Evolutionary conservation across 805 yeast species (phyloP).

Genomic region (Zygoascus biomembranicola): DNA sequence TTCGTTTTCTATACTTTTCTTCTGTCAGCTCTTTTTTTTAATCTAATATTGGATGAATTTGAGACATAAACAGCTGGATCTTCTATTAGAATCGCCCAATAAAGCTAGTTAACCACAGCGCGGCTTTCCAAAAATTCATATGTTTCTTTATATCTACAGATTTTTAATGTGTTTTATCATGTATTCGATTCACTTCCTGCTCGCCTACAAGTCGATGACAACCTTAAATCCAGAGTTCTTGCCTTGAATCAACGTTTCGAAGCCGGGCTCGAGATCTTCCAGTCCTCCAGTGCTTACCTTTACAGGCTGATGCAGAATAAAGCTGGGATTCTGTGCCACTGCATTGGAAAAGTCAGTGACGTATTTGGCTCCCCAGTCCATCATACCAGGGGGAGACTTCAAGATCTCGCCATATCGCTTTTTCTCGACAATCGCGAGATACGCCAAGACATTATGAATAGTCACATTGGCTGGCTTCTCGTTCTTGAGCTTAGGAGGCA

Average conservation of each 20-base stretch:
- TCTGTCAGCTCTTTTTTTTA: no score
- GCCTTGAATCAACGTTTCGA: constrained; percentile 10
- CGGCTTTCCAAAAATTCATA: no score
- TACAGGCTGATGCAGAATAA: constrained; percentile 11
- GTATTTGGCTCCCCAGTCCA: constrained; percentile 4
- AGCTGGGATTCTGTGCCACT: neutral
- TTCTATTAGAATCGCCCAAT: no score
- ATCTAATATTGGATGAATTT: no score
- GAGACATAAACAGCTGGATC: no score
- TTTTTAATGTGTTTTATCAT: no score
- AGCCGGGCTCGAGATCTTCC: constrained; percentile 8
- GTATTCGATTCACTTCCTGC: no score
- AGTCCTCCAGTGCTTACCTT: constrained; percentile 9
- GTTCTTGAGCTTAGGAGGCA: neutral
- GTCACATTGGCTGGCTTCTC: constrained; percentile 1
- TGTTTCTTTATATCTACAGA: no score
- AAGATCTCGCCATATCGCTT: neutral
- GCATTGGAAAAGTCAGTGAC: constrained; percentile 1
- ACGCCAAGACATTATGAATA: constrained; percentile 8
- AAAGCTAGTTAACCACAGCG: no score
- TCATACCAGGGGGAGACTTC: constrained; percentile 11
- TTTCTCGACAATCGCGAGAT: constrained; percentile 9
- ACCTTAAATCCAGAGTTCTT: constrained; percentile 13
- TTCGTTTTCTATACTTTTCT: no score
- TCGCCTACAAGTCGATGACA: constrained; percentile 4